Evolutionary conservation across 2,329 filamentous ascomycete species (phyloP), one percentile per base, ranked within the genome.

Genomic region (Diplodia seriata): DNA sequence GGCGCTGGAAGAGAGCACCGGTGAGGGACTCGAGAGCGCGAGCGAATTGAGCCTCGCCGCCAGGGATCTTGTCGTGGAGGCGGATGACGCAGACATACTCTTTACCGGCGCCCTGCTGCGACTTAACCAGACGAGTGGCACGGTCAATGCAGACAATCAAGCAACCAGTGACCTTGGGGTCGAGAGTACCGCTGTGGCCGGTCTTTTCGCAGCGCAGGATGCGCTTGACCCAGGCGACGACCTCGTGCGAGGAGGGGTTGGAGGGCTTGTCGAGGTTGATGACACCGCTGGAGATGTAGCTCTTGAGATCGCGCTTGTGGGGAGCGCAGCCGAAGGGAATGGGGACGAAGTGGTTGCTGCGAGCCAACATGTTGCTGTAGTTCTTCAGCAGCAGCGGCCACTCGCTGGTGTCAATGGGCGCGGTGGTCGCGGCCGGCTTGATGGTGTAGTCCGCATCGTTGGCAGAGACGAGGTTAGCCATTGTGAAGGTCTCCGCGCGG

Each of bases 241-340:
- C 95, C 86, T 99, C 95, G 87, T 99, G 95, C 77, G 91, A 95
- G 73, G 94, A 97, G 66, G 94, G 94, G 85, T 99, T 99, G 65
- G 94, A 96, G 68, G 94, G 95, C 85, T 97, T 97, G 84, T 96
- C 92, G 74, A 97, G 90, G 85, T 99, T 99, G 83, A 99, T 98
- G 69, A 99, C 94, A 83, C 95, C 95, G 71, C 93, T 97, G 80
- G 91, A 94, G 79, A 99, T 90, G 84, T 98, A 99, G 72, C 91
- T 93, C 86, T 97, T 97, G 78, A 99, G 87, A 80, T 98, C 94
- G 81, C 95, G 92, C 83, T 93, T 94, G 78, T 96, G 85, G 67
- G 95, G 95, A 71, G 92, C 89, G 84, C 92, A 96, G 77, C 95
- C 95, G 80, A 92, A 90, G 73, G 94, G 93, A 75, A 98, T 98